Conservation (phyloP, 352 stramenopile species). For the Pythium scleroteichum region DNA sequence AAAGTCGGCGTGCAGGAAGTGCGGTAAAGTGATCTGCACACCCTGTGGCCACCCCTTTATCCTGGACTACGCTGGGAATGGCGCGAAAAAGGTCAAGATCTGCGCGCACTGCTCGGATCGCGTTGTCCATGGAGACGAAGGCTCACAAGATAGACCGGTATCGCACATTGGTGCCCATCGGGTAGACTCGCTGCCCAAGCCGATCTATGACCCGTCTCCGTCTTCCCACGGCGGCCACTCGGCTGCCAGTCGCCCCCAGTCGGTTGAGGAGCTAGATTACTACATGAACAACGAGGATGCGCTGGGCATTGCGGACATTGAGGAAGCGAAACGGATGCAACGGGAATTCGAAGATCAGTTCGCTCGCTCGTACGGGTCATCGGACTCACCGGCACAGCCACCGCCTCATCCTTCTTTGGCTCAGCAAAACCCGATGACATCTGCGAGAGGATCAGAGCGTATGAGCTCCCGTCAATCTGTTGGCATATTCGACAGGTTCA, state of each 20-base stretch:
- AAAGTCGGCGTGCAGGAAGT: conserved; percentile 71
- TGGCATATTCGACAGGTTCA: background rate
- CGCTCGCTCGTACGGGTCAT: conserved; percentile 17
- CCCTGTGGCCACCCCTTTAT: conserved; percentile 54
- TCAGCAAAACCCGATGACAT: background rate
- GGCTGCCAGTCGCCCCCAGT: conserved; percentile 36
- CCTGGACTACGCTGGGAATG: conserved; percentile 47
- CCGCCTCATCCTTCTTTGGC: background rate
- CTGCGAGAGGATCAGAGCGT: background rate
- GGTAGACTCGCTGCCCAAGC: conserved; percentile 22
- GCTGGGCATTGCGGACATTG: conserved; percentile 48
- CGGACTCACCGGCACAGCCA: background rate
- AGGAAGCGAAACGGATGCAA: conserved; percentile 69
- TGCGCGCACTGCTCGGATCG: conserved; percentile 60
- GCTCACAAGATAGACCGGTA: background rate
- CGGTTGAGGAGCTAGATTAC: conserved; percentile 60
- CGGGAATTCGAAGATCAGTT: conserved; percentile 61
- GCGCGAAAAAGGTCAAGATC: conserved; percentile 70
- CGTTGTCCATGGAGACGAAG: conserved; percentile 29
- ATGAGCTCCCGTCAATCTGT: background rate
- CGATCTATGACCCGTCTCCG: conserved; percentile 50
- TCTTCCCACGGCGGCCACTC: conserved; percentile 13
- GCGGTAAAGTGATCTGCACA: conserved; percentile 69
- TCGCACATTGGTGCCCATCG: conserved; percentile 21
- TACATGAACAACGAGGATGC: conserved; percentile 55